Evolutionary conservation across 1,139 yeast species (phyloP).

Genomic region (Blastobotrys buckinghamii): DNA sequence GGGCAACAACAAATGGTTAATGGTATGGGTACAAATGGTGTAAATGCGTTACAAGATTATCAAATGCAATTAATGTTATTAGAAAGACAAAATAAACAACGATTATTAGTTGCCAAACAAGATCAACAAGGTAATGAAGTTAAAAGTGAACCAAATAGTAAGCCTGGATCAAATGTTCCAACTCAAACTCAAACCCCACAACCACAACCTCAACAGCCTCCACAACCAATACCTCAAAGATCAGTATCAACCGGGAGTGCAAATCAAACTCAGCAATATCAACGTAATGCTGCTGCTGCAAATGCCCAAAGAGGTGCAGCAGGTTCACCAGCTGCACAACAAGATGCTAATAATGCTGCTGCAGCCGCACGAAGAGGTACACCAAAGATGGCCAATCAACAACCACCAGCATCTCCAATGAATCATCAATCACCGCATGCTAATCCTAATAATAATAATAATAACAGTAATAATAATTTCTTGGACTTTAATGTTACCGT

Average conservation of each 20-base stretch:
- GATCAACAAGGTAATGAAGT: slow-evolving; percentile 16
- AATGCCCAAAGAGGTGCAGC: slow-evolving; percentile 9
- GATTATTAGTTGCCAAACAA: slow-evolving; percentile 38
- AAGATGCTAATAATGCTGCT: slow-evolving; percentile 2
- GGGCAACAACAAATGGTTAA: slow-evolving; percentile 16
- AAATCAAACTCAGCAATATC: slow-evolving; percentile 7
- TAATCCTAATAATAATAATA: slow-evolving; percentile 8
- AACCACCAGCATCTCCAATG: slow-evolving; percentile 29
- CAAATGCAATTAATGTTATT: slow-evolving; percentile 68
- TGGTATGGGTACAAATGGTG: slow-evolving; percentile 21
- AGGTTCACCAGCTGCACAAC: slow-evolving; percentile 11
- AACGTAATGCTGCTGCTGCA: slow-evolving; percentile 7
- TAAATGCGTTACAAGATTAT: slow-evolving; percentile 56
- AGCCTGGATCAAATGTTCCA: slow-evolving; percentile 4
- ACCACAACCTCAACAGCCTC: slow-evolving; percentile 7
- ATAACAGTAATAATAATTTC: slow-evolving; percentile 10
- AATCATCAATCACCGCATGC: slow-evolving; percentile 18
- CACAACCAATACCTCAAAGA: slow-evolving; percentile 5
- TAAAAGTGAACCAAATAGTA: slow-evolving; percentile 8
- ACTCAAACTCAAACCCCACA: not conserved
- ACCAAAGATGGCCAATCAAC: slow-evolving; percentile 30
- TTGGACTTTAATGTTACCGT: slow-evolving; percentile 30
- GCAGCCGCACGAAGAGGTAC: slow-evolving; percentile 22
- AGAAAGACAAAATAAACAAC: slow-evolving; percentile 64
- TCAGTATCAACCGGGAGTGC: slow-evolving; percentile 1